A percentile compares a stretch with the other conserved stretches of the same genome.
Evolutionary conservation across 2,329 filamentous ascomycete genomes (phyloP).

Genomic region (Cladosporium sp.): DNA sequence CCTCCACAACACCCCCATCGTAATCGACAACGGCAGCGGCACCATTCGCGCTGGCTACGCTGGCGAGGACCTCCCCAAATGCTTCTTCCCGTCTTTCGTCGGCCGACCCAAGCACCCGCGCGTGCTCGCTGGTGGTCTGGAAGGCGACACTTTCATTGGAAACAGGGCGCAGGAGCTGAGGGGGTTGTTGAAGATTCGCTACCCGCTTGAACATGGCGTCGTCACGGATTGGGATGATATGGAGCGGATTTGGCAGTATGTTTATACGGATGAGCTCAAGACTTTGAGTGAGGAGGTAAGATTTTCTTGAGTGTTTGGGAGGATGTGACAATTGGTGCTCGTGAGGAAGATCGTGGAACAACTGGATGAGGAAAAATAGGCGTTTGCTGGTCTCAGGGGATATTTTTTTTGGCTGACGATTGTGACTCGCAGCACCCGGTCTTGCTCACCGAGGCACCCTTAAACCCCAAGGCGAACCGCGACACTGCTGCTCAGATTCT

Average conservation of each 20-base stretch:
- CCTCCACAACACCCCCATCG: slow-evolving; percentile 95
- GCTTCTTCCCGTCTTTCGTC: slow-evolving; percentile 95
- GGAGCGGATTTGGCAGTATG: slow-evolving; percentile 98
- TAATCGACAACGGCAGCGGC: slow-evolving; percentile 97
- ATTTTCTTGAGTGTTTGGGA: background rate
- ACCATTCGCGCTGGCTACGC: slow-evolving; percentile 97
- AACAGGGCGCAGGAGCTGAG: slow-evolving; percentile 85
- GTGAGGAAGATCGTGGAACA: background rate
- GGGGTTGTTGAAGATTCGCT: slow-evolving; percentile 89
- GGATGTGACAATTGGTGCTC: background rate
- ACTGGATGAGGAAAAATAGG: background rate
- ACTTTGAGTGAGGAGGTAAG: slow-evolving; percentile 90
- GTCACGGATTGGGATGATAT: slow-evolving; percentile 99
- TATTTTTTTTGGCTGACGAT: slow-evolving; percentile 12
- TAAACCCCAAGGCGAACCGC: slow-evolving; percentile 92
- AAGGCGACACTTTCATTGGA: slow-evolving; percentile 96
- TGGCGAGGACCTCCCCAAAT: slow-evolving; percentile 91
- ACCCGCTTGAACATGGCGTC: slow-evolving; percentile 94
- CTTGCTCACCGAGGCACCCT: slow-evolving; percentile 87
- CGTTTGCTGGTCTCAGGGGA: too few relatives aligned
- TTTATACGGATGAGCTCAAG: slow-evolving; percentile 93
- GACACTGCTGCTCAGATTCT: slow-evolving; percentile 95
- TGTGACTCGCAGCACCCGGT: slow-evolving; percentile 68
- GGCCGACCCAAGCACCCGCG: slow-evolving; percentile 92
- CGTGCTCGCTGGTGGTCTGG: slow-evolving; percentile 90